These are phyloP conservation scores for Xylaria hypoxylon DNA, from an alignment of 2,329 filamentous ascomycete genomes.

Conservation along the genomic window DNA sequence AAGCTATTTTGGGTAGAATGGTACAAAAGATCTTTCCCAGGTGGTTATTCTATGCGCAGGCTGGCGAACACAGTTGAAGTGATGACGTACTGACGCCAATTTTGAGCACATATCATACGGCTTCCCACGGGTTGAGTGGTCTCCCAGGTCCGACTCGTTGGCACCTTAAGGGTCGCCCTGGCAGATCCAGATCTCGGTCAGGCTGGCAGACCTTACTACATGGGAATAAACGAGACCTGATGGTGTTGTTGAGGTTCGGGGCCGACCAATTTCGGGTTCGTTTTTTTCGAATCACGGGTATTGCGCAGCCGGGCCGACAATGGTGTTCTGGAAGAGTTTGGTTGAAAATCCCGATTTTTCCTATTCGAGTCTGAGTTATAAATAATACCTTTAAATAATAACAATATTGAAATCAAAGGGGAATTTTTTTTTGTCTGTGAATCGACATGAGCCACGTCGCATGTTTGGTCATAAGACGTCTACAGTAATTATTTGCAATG, in stretches of 20 bases:
- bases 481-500: slow-evolving; percentile 7
- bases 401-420: too few relatives aligned
- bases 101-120: slow-evolving; percentile 1
- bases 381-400: too few relatives aligned
- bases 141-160: slow-evolving; percentile 14
- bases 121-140: background rate
- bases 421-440: background rate
- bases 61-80: background rate
- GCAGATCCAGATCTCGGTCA: slow-evolving; percentile 12
- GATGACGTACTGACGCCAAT: slow-evolving; percentile 3
- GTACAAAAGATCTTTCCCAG: background rate
- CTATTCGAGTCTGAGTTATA: background rate
- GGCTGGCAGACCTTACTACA: slow-evolving; percentile 3
- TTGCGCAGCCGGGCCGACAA: background rate
- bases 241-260: background rate
- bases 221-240: background rate
- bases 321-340: slow-evolving; percentile 21
- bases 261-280: slow-evolving; percentile 1
- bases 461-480: slow-evolving; percentile 8
- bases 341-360: slow-evolving; percentile 1
- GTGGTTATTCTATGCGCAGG: background rate
- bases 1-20: too few relatives aligned
- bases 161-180: slow-evolving; percentile 1
- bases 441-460: background rate
- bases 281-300: background rate